Conservation (phyloP, 257 asterid species). For the Solanum chaucha region DNA sequence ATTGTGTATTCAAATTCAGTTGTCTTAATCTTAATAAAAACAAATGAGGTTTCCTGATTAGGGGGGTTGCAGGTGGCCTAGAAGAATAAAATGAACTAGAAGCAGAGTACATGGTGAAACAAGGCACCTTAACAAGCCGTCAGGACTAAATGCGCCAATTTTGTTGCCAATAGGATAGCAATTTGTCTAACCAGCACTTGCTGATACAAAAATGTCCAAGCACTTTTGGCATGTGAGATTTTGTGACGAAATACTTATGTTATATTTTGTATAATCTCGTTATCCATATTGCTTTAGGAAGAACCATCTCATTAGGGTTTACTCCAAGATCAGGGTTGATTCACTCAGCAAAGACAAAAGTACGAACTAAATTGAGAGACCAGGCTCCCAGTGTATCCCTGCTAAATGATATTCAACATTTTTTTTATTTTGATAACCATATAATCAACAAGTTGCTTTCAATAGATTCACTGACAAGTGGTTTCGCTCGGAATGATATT, state of each 20-base stretch:
- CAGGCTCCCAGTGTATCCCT: background rate
- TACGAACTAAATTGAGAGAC: background rate
- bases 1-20: too few relatives aligned
- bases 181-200: background rate
- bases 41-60: background rate
- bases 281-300: background rate
- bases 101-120: background rate
- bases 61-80: too few relatives aligned
- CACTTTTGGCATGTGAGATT: background rate
- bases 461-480: background rate
- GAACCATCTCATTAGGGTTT: background rate
- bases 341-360: background rate
- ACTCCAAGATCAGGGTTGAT: background rate
- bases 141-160: background rate
- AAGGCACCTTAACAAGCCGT: background rate
- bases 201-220: background rate
- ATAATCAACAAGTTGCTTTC: background rate
- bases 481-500: background rate
- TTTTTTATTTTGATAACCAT: background rate
- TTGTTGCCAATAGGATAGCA: background rate
- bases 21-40: too few relatives aligned
- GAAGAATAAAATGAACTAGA: background rate
- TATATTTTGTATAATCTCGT: background rate
- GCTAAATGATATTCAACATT: background rate
- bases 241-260: background rate